phyloP scores from a whole-genome alignment of 2,329 filamentous ascomycete genomes.

The Coniochaeta prunicola region DNA sequence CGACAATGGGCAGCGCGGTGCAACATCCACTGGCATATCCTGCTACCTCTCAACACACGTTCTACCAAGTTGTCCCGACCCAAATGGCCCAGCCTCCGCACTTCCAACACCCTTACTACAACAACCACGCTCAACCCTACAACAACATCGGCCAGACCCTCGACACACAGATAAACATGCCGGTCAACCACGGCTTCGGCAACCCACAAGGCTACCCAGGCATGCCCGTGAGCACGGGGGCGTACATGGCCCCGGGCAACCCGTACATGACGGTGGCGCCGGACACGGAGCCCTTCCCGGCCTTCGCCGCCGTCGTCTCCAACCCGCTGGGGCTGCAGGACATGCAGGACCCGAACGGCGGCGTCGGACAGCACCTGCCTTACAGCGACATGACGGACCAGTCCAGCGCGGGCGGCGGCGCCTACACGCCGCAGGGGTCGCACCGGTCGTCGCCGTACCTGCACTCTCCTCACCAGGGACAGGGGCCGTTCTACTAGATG shows the following conservation, averaged over 20 bases:
- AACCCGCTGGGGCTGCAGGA: conserved; percentile 33
- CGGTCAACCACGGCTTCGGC: conserved; percentile 9
- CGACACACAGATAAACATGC: conserved; percentile 8
- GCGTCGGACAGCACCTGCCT: conserved; percentile 12
- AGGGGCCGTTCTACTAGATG: conserved; percentile 26
- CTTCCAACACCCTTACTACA: conserved; percentile 9
- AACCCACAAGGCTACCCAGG: conserved; percentile 16
- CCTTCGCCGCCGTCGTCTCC: conserved; percentile 26
- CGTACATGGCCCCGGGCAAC: conserved; percentile 16
- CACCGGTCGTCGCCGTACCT: conserved; percentile 28
- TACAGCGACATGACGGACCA: conserved; percentile 25
- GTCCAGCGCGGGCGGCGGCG: conserved; percentile 20
- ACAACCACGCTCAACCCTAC: conserved; percentile 6
- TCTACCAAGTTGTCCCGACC: conserved; percentile 3
- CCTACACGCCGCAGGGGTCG: conserved; percentile 31
- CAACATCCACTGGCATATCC: conserved; percentile 6
- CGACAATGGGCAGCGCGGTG: background rate
- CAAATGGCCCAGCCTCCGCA: conserved; percentile 4
- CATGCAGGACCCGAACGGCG: conserved; percentile 9
- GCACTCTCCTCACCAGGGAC: conserved; percentile 31
- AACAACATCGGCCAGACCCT: conserved; percentile 12
- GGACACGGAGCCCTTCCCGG: conserved; percentile 28
- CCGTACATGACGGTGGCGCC: conserved; percentile 23
- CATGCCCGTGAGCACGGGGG: conserved; percentile 21
- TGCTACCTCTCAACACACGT: conserved; percentile 4